Base-by-base conservation (phyloP, 352 stramenopile species). In the Elongisporangium senticosum region DNA sequence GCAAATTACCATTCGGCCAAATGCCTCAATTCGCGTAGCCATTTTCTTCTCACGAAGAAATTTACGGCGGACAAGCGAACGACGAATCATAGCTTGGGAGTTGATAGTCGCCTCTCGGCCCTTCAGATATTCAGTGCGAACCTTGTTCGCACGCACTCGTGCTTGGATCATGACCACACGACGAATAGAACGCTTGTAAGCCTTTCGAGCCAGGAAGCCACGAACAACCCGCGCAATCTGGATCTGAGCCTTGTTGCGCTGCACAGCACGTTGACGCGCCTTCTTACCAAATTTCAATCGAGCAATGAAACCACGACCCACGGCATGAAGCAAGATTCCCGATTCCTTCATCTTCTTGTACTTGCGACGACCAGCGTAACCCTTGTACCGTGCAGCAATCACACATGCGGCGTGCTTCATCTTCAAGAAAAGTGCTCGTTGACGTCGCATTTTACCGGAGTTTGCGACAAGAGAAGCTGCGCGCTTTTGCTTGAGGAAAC, bases 91-190 rank as follows among this genome's bases (percentile, higher is more conserved):
- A 13, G 84, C 84, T 63, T 96, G 86, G 20, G 86, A 90, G 56
- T 88, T 87, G 55, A 96, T 96, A 0, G 86, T 96, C 7, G 86
- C 86, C 53, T 94, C 79, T 56, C 86, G 76, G 28, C 86, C 84
- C 63, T 89, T 85, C n/a, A 94, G 59, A 70, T 96, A 96, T 56
- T 90, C 79, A 1, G 83, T 93, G 15, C 86, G 86, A 56, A 96
- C 86, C 22, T 87, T 83, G 61, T 96, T 94, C 4, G 86, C 86
- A 26, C 86, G 86, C 8, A 94, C 81, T 13, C 84, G 83, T 6
- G 86, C 86, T 68, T 96, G 86, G 24, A 96, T 93, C 82, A 93
- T 92, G 64, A 93, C 79, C 57, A 96, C 80, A 19, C 80, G 83
- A 7, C 68, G 68, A 15, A 74, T 70, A 28, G 81, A 68, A 3